A percentile compares a stretch with the other conserved stretches of the same genome.
phyloP scores from a whole-genome alignment of 495 filamentous ascomycete genomes.

The Penicillium goetzii region DNA sequence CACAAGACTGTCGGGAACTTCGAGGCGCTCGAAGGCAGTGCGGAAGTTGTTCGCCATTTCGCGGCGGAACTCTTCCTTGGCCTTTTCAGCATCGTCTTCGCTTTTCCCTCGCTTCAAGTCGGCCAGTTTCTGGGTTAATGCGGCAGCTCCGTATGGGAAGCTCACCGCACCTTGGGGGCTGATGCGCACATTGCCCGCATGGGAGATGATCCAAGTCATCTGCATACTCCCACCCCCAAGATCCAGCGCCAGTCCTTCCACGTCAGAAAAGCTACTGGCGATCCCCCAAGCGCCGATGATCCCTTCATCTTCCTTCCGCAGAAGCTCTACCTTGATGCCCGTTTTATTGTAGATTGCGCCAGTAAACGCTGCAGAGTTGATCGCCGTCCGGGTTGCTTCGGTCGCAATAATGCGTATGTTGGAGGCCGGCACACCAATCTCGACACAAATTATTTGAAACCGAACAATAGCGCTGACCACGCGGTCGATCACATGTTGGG shows the following conservation, averaged over 20 bases:
- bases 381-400: conserved; percentile 82
- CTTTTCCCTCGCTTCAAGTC: conserved; percentile 44
- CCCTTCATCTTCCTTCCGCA: conserved; percentile 81
- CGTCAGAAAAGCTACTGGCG: conserved; percentile 69
- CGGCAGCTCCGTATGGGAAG: conserved; percentile 88
- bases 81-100: conserved; percentile 31
- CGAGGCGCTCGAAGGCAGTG: conserved; percentile 60
- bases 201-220: conserved; percentile 78
- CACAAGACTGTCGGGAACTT: conserved; percentile 58
- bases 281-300: conserved; percentile 83
- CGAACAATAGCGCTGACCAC: conserved; percentile 67
- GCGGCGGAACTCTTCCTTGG: conserved; percentile 47
- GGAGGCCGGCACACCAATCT: conserved; percentile 63
- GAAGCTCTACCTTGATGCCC: conserved; percentile 68
- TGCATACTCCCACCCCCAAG: conserved; percentile 91
- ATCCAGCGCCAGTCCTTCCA: conserved; percentile 80
- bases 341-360: conserved; percentile 61
- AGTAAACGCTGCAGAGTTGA: conserved; percentile 72
- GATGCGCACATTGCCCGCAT: conserved; percentile 54
- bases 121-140: conserved; percentile 64
- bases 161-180: conserved; percentile 51
- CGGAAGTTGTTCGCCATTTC: conserved; percentile 64
- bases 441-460: conserved; percentile 74
- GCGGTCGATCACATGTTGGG: conserved; percentile 59
- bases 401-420: conserved; percentile 81